These are phyloP conservation scores for Gremmenia infestans DNA, from an alignment of 2,329 filamentous ascomycete species.

Conservation along the genomic window DNA sequence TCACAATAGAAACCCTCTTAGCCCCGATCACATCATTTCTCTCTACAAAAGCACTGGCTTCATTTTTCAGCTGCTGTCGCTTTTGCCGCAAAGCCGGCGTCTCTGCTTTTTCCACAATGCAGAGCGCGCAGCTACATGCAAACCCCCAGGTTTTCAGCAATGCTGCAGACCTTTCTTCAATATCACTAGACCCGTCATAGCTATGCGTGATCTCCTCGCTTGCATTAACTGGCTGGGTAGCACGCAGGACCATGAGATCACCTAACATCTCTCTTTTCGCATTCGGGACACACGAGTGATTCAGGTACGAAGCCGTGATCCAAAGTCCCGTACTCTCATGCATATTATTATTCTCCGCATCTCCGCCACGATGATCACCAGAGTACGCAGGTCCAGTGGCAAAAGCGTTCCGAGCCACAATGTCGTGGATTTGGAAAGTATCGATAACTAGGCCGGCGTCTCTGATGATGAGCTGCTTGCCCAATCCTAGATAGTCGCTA, in stretches of 20 bases:
- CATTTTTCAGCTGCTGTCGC: constrained; percentile 19
- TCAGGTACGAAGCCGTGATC: constrained; percentile 44
- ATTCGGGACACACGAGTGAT: constrained; percentile 49
- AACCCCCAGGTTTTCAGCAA: constrained; percentile 37
- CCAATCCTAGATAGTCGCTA: constrained; percentile 30
- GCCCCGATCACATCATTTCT: constrained; percentile 6
- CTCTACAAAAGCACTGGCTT: constrained; percentile 20
- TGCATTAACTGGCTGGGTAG: constrained; percentile 38
- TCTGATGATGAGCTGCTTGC: constrained; percentile 22
- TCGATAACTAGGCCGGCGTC: constrained; percentile 41
- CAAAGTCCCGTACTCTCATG: constrained; percentile 40
- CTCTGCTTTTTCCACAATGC: constrained; percentile 18
- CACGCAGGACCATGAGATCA: constrained; percentile 48
- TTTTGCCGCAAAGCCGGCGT: constrained; percentile 10
- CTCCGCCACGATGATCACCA: constrained; percentile 19
- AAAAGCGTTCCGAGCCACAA: constrained; percentile 41
- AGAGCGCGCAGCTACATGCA: constrained; percentile 34
- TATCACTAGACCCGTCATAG: constrained; percentile 31
- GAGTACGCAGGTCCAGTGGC: constrained; percentile 24
- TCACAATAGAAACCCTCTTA: constrained; percentile 13
- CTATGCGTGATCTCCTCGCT: constrained; percentile 42
- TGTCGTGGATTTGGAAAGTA: constrained; percentile 43
- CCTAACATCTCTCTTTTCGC: constrained; percentile 45
- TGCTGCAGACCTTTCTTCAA: constrained; percentile 28
- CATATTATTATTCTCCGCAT: constrained; percentile 13